These are phyloP conservation scores for Penstemon barbatus DNA, from an alignment of 257 asterid species.

Conservation along the genomic window DNA sequence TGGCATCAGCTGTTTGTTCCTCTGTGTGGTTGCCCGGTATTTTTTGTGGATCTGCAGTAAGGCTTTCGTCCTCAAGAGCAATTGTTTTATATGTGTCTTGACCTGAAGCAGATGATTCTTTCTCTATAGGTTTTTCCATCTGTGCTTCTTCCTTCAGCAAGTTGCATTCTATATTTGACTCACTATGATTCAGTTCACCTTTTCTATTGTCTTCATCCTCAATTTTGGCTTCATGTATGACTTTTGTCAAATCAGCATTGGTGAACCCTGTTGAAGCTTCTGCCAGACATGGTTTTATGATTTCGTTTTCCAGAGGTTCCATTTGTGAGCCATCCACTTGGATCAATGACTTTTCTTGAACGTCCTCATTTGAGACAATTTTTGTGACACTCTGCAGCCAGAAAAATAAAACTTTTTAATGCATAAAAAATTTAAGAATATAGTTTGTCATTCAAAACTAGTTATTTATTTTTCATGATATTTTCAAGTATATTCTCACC, in stretches of 20 bases:
- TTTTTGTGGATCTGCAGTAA: conserved; percentile 7
- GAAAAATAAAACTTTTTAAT: not conserved
- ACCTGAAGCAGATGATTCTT: conserved; percentile 10
- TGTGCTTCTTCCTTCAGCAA: conserved; percentile 20
- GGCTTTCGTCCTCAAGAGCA: conserved; percentile 11
- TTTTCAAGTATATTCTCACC: conserved; percentile 7
- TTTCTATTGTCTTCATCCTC: conserved; percentile 12
- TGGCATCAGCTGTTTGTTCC: conserved; percentile 8
- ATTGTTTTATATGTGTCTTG: conserved; percentile 8
- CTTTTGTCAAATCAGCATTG: conserved; percentile 7
- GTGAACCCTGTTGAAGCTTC: not conserved
- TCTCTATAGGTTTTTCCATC: not conserved
- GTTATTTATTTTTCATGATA: not conserved
- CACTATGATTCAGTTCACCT: not conserved
- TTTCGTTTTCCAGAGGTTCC: not conserved
- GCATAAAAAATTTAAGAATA: not conserved
- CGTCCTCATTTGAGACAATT: not conserved
- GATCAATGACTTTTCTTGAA: conserved; percentile 4
- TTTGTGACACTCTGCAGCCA: conserved; percentile 15
- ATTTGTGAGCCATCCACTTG: not conserved
- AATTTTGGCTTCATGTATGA: not conserved
- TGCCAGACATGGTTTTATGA: not conserved
- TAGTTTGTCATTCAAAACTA: not conserved
- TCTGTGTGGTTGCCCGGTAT: not conserved
- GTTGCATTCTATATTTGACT: not conserved